Evolutionary conservation across 2,329 filamentous ascomycete genomes (phyloP).

Genomic region (Monosporascus sp.): DNA sequence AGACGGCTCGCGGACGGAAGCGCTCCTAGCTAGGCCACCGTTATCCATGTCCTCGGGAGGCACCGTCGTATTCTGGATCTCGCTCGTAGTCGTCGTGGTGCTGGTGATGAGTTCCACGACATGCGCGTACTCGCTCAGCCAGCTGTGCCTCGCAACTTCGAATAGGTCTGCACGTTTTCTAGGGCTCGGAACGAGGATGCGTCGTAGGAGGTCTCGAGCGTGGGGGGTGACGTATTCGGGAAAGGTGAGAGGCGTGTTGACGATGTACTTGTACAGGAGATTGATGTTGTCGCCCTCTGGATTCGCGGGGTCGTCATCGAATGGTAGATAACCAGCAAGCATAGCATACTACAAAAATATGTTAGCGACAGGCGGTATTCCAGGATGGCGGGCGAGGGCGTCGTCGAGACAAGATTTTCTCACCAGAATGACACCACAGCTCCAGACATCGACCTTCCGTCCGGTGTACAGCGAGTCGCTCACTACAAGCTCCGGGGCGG

Average conservation of each 20-base stretch:
- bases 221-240: conserved; percentile 98
- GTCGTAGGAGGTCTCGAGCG: conserved; percentile 82
- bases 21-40: conserved; percentile 70
- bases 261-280: conserved; percentile 97
- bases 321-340: conserved; percentile 94
- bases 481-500: conserved; percentile 92
- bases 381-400: background rate
- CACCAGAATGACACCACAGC: conserved; percentile 96
- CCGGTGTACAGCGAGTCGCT: conserved; percentile 97
- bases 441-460: conserved; percentile 98
- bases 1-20: conserved; percentile 82
- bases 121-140: conserved; percentile 95
- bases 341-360: conserved; percentile 76
- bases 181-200: conserved; percentile 92
- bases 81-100: conserved; percentile 78
- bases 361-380: conserved; percentile 15
- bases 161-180: conserved; percentile 93
- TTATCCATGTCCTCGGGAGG: conserved; percentile 53
- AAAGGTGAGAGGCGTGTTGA: conserved; percentile 92
- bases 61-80: conserved; percentile 77
- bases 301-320: conserved; percentile 96
- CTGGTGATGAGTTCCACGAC: conserved; percentile 97
- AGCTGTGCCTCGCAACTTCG: conserved; percentile 95
- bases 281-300: conserved; percentile 99
- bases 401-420: conserved; percentile 30